Base-by-base conservation (phyloP, 2,329 filamentous ascomycete genomes). In the Aureobasidium subglaciale region DNA sequence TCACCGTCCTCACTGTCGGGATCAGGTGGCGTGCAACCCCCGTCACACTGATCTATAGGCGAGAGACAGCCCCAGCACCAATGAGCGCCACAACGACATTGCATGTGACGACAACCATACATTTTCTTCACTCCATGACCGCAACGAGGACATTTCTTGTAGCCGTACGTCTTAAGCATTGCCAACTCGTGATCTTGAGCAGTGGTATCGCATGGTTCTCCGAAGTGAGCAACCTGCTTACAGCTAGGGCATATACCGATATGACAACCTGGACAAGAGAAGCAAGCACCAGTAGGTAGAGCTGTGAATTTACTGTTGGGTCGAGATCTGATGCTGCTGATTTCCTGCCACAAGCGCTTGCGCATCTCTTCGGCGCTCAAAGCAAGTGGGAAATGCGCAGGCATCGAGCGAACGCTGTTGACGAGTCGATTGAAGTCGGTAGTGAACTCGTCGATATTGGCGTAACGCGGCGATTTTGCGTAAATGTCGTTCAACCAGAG, bases 81-180 rank as follows among this genome's bases (percentile, higher is more conserved):
- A 49, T 77, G 71, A 8, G 74, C 73, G 11, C 76, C 75, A 55
- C 78, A 80, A 13, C 67, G 64, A 56, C 77, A 80, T 52, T 70
- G 63, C 60, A 80, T 73, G 48, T 78, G 74, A 30, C 64, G 63
- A 60, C 77, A 80, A 6, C 77, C 78, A 57, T 62, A 74, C 71
- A 78, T 76, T 53, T 71, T 70, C 59, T 71, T 70, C 15, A 79
- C 64, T 8, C 72, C 77, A n/a, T 73, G 67, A 1, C 70, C 67
- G 58, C 77, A 80, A 54, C 73, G 73, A 0, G 77, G 77, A 55
- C 78, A 80, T 8, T 70, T 67, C 62, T 78, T 79, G 63, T 77
- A 75, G 3, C 74, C 72, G 66, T 71, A 77, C 38, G 63, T 66
- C 45, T 68, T 65, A 2, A 80, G 64, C 30, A 75, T 62, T 5